Conservation (phyloP, 179 eudicot species). For the Monotropa hypopitys region DNA sequence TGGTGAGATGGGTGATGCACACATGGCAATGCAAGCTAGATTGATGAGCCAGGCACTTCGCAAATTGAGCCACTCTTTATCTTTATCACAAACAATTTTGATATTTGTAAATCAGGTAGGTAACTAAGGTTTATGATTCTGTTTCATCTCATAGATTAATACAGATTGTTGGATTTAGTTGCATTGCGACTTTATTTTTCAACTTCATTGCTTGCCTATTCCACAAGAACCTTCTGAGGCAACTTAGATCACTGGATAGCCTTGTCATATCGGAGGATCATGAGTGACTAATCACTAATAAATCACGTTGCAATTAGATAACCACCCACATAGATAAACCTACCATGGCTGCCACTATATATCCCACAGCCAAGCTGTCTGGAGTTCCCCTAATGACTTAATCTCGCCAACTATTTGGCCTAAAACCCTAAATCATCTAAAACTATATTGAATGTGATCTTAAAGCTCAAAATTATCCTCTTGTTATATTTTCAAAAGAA, state of each 20-base stretch:
- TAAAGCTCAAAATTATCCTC: neutral
- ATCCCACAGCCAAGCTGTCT: neutral
- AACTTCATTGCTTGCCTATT: neutral
- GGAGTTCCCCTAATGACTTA: neutral
- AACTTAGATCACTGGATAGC: neutral
- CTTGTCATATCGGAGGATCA: neutral
- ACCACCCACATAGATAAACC: neutral
- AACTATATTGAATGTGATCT: neutral
- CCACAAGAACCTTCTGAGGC: neutral
- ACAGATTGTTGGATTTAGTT: neutral
- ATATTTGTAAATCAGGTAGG: slow-evolving; percentile 76
- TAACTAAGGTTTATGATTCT: slow-evolving; percentile 24
- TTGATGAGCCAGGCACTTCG: slow-evolving; percentile 99
- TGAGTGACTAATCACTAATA: neutral
- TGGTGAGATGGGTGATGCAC: slow-evolving; percentile 99
- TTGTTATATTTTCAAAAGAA: neutral
- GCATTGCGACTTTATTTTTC: neutral
- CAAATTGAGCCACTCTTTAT: slow-evolving; percentile 87
- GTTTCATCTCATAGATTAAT: neutral
- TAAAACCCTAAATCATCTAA: neutral
- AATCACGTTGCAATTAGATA: neutral
- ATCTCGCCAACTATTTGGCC: neutral
- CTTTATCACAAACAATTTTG: slow-evolving; percentile 74
- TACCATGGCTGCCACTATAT: no score
- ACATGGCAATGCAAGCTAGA: slow-evolving; percentile 99